These are phyloP conservation scores for Aspergillus ochraceoroseus DNA, from an alignment of 2,329 filamentous ascomycete species.

Conservation along the genomic window DNA sequence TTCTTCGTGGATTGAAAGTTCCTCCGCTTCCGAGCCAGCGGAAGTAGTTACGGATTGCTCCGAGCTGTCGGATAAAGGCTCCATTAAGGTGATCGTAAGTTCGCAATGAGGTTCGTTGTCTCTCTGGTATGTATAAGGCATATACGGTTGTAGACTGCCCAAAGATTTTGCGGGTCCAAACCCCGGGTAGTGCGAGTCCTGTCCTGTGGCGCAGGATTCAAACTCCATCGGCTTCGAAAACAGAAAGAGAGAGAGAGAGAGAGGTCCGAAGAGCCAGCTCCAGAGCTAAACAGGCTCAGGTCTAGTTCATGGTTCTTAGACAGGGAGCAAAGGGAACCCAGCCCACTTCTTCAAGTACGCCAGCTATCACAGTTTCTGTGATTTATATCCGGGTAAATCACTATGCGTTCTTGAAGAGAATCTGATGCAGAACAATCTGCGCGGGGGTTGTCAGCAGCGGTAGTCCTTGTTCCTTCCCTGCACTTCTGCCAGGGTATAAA, in stretches of 20 bases:
- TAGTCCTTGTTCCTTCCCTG: too few relatives aligned
- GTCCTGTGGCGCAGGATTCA: slow-evolving; percentile 7
- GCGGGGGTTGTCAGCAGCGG: too few relatives aligned
- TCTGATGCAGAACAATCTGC: too few relatives aligned
- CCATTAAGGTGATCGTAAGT: slow-evolving; percentile 7
- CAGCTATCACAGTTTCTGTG: too few relatives aligned
- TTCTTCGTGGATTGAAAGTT: slow-evolving; percentile 8
- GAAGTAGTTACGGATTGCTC: slow-evolving; percentile 5
- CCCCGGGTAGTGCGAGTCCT: too few relatives aligned
- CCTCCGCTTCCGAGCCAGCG: slow-evolving; percentile 5
- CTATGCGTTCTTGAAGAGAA: too few relatives aligned
- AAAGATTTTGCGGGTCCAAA: too few relatives aligned
- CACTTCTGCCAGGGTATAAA: too few relatives aligned
- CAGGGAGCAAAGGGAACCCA: too few relatives aligned
- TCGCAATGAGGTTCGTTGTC: neutral
- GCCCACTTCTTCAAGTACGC: too few relatives aligned
- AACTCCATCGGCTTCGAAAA: slow-evolving; percentile 12
- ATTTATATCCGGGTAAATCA: too few relatives aligned
- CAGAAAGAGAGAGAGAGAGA: neutral
- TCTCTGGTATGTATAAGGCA: neutral
- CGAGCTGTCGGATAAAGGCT: neutral
- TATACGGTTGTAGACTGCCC: neutral
- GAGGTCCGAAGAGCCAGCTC: neutral
- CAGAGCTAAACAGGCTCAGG: neutral
- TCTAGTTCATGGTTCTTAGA: neutral